These are phyloP conservation scores for Anthoceros angustus DNA, from an alignment of 225 moss, liverwort and hornwort species.

Conservation along the genomic window DNA sequence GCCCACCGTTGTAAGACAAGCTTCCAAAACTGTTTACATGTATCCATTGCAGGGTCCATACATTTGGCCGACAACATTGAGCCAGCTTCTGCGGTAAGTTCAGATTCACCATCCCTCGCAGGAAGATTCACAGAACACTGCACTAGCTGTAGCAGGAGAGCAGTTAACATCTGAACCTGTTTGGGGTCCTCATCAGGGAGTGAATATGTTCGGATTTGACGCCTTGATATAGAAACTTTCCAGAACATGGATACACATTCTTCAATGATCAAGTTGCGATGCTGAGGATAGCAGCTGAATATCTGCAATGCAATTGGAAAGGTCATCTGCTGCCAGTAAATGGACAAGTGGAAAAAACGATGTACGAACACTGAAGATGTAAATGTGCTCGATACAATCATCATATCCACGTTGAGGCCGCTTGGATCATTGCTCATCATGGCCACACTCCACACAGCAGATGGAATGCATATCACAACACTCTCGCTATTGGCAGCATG, in stretches of 20 bases:
- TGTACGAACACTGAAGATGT: too few species aligned
- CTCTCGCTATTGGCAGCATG: too few species aligned
- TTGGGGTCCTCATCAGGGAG: constrained; percentile 82
- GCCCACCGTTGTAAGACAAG: constrained; percentile 77
- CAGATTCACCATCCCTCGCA: constrained; percentile 17
- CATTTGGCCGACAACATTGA: constrained; percentile 20
- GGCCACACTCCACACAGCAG: too few species aligned
- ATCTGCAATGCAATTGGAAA: constrained; percentile 30
- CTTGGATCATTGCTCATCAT: too few species aligned
- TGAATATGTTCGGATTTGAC: constrained; percentile 55
- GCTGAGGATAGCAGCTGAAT: constrained; percentile 74
- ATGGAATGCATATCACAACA: too few species aligned
- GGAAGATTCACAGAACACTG: constrained; percentile 79
- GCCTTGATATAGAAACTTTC: constrained; percentile 75
- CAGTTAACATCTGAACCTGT: constrained; percentile 91
- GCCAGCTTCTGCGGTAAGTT: constrained; percentile 15
- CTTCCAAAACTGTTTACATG: constrained; percentile 73
- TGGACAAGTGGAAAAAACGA: too few species aligned
- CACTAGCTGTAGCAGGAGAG: constrained; percentile 78
- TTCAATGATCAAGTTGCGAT: constrained; percentile 61
- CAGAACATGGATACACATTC: constrained; percentile 66
- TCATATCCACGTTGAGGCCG: too few species aligned
- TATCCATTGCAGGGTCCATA: constrained; percentile 91
- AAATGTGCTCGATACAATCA: too few species aligned
- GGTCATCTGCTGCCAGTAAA: neutral